Percentiles rank a stretch among this genome's conserved stretches.
Evolutionary conservation across 805 yeast species (phyloP).

Genomic region (Wickerhamomyces pijperi): DNA sequence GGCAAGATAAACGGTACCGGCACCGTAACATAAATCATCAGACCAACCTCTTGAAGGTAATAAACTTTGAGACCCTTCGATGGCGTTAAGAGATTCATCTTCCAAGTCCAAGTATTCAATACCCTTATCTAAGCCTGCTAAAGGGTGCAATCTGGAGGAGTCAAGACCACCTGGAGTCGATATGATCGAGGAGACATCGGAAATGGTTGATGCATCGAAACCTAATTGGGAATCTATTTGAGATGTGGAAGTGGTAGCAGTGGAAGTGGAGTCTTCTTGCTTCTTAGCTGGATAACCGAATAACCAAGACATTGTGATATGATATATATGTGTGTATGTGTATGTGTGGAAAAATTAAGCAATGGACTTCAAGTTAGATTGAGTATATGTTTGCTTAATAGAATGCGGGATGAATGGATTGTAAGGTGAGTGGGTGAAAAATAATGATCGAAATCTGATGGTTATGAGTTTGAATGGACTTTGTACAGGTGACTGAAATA

Average conservation of each 20-base stretch:
- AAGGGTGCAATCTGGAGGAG: constrained; percentile 70
- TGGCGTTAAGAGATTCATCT: constrained; percentile 60
- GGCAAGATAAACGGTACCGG: constrained; percentile 84
- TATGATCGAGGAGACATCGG: constrained; percentile 53
- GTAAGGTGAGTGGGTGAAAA: background rate
- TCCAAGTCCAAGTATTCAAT: constrained; percentile 86
- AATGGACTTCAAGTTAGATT: too few species aligned
- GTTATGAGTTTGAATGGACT: background rate
- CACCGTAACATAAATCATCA: constrained; percentile 95
- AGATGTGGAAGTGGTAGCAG: constrained; percentile 2
- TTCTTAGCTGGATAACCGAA: constrained; percentile 17
- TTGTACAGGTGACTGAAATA: background rate
- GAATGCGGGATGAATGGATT: too few species aligned
- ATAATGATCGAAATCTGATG: background rate
- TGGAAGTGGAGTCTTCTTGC: constrained; percentile 11
- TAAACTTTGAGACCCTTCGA: constrained; percentile 83
- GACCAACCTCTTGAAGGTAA: constrained; percentile 97
- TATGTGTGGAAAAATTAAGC: background rate
- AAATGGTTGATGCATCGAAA: constrained; percentile 53
- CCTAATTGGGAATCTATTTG: constrained; percentile 26
- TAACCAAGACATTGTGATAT: constrained; percentile 18
- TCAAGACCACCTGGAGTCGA: constrained; percentile 54
- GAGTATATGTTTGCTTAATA: too few species aligned
- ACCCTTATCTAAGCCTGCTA: constrained; percentile 85
- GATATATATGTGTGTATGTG: background rate